phyloP scores from a whole-genome alignment of 306 rosid genomes.

The Ceratonia siliqua region DNA sequence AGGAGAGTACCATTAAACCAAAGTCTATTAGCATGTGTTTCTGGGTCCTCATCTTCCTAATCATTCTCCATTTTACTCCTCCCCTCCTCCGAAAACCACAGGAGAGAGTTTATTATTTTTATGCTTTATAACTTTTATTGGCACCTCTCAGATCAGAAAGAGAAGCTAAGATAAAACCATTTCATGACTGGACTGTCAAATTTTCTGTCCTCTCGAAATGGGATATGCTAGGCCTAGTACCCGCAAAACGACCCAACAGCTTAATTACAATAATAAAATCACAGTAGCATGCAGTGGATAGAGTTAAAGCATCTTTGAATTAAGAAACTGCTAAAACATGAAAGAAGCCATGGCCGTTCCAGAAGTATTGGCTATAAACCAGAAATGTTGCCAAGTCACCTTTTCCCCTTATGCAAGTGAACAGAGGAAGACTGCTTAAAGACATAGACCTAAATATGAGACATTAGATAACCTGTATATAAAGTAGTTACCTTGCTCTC shows the following conservation, averaged over 20 bases:
- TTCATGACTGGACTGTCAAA: constrained; percentile 3
- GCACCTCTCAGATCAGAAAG: neutral
- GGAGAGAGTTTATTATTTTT: neutral
- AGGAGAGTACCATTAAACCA: constrained; percentile 6
- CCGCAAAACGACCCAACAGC: constrained; percentile 9
- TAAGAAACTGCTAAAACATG: constrained; percentile 10
- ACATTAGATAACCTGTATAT: neutral
- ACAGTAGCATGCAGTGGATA: constrained; percentile 35
- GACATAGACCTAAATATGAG: constrained; percentile 3
- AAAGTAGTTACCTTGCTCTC: constrained; percentile 71
- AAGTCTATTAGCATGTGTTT: neutral
- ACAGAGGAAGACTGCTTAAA: constrained; percentile 18
- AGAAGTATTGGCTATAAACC: constrained; percentile 21
- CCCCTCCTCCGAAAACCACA: neutral
- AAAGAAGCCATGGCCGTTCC: constrained; percentile 10
- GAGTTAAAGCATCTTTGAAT: constrained; percentile 17
- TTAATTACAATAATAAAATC: constrained; percentile 8
- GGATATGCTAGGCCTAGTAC: constrained; percentile 32
- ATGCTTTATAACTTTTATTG: neutral
- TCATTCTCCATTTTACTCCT: neutral
- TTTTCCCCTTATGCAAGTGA: constrained; percentile 26
- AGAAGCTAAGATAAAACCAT: neutral
- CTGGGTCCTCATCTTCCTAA: neutral
- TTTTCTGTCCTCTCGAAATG: constrained; percentile 6
- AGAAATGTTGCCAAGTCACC: constrained; percentile 16